Evolutionary conservation across 2,329 filamentous ascomycete species (phyloP).

Genomic region (Metarhizium sp.): DNA sequence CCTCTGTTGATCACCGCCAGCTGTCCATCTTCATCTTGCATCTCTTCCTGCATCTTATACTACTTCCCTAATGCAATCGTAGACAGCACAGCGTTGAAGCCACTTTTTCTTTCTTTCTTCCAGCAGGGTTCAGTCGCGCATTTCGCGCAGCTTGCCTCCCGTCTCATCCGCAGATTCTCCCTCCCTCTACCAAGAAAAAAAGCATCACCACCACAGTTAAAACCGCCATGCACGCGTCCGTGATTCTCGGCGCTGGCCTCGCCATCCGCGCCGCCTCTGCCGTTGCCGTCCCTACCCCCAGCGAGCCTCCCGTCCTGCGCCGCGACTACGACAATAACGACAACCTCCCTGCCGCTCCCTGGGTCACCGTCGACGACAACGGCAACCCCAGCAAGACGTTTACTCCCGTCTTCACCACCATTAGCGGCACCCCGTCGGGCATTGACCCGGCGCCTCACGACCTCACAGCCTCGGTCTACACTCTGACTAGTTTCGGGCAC

Average conservation of each 20-base stretch:
- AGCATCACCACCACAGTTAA: not conserved
- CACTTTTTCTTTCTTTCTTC: no score
- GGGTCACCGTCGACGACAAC: constrained; percentile 41
- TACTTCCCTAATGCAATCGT: not conserved
- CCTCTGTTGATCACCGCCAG: not conserved
- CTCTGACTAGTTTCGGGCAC: constrained; percentile 24
- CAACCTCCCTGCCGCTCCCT: constrained; percentile 25
- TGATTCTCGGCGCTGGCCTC: constrained; percentile 17
- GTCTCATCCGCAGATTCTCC: not conserved
- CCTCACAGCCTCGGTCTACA: constrained; percentile 34
- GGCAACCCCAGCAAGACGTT: constrained; percentile 35
- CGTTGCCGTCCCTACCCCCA: constrained; percentile 19
- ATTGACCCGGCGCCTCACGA: constrained; percentile 34
- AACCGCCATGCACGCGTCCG: constrained; percentile 22
- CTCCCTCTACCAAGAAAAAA: not conserved
- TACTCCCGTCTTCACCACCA: constrained; percentile 38
- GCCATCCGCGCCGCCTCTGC: constrained; percentile 15
- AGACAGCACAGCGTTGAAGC: not conserved
- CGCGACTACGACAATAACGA: constrained; percentile 12
- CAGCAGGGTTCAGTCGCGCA: not conserved
- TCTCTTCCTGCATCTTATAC: not conserved
- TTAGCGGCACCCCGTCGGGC: constrained; percentile 32
- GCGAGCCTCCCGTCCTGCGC: constrained; percentile 1
- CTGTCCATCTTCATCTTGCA: not conserved
- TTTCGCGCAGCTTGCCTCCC: not conserved